phyloP scores from a whole-genome alignment of 1,139 yeast species.

The Blastobotrys illinoisensis region DNA sequence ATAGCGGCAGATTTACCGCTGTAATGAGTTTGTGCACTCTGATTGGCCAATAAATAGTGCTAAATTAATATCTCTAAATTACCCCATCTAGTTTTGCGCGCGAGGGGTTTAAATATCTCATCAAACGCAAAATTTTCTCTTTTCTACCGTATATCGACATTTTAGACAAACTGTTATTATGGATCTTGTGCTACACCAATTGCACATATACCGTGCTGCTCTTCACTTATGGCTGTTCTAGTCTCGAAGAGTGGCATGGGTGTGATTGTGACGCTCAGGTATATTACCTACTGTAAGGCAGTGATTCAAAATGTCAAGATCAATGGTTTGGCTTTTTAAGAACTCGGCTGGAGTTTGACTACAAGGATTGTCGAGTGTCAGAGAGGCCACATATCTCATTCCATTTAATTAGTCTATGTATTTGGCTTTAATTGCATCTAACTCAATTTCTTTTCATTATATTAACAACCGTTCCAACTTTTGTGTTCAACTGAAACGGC shows the following conservation, averaged over 20 bases:
- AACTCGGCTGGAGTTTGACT: conserved; percentile 47
- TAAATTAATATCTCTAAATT: not conserved
- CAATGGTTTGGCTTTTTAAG: conserved; percentile 42
- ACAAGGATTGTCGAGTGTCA: conserved; percentile 53
- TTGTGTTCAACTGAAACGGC: not conserved
- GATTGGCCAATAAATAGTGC: too few relatives aligned
- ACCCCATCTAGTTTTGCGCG: not conserved
- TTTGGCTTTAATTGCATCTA: not conserved
- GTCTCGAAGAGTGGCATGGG: not conserved
- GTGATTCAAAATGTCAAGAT: conserved; percentile 46
- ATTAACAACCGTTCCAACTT: not conserved
- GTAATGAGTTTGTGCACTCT: too few relatives aligned
- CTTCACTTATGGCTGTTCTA: not conserved
- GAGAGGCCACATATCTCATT: conserved; percentile 41
- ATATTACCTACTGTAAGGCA: conserved; percentile 11
- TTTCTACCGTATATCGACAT: conserved; percentile 9
- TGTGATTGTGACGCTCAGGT: conserved; percentile 1
- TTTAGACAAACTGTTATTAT: conserved; percentile 20
- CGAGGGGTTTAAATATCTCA: not conserved
- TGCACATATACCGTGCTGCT: not conserved
- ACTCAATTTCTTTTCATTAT: not conserved
- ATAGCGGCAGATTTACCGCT: too few relatives aligned
- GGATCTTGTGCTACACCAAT: not conserved
- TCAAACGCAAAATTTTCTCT: conserved; percentile 7
- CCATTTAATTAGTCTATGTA: not conserved